Conservation (phyloP, 768 basidiomycete genomes). For the Lactarius tabidus region DNA sequence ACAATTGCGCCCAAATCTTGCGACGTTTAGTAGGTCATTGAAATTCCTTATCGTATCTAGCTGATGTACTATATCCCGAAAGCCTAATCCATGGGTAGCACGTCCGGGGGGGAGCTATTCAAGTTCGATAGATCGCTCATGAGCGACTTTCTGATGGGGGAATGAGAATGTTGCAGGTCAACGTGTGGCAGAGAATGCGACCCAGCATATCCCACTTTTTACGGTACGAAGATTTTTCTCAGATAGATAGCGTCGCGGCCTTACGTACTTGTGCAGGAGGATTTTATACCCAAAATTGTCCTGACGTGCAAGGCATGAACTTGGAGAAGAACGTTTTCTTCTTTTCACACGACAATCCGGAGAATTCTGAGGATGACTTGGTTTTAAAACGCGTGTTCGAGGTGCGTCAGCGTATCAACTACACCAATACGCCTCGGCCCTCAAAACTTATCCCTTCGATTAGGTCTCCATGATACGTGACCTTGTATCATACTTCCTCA, state of each 20-base stretch:
- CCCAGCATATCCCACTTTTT: slow-evolving; percentile 62
- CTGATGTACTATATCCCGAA: slow-evolving; percentile 7
- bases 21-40: slow-evolving; percentile 53
- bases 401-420: slow-evolving; percentile 35
- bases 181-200: slow-evolving; percentile 73
- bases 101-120: slow-evolving; percentile 50
- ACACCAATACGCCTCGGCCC: neutral
- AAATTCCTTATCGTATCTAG: neutral
- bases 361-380: slow-evolving; percentile 60
- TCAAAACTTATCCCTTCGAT: neutral
- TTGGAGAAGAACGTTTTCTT: slow-evolving; percentile 66
- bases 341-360: slow-evolving; percentile 55
- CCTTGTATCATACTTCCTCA: slow-evolving; percentile 50
- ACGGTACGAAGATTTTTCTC: slow-evolving; percentile 35
- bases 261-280: slow-evolving; percentile 33
- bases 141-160: slow-evolving; percentile 59
- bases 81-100: slow-evolving; percentile 69
- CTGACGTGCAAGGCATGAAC: slow-evolving; percentile 56
- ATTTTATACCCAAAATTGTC: slow-evolving; percentile 60
- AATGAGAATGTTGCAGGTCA: slow-evolving; percentile 62
- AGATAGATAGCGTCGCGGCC: neutral
- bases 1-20: slow-evolving; percentile 66
- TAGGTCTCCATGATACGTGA: slow-evolving; percentile 48
- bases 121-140: slow-evolving; percentile 66
- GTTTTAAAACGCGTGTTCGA: slow-evolving; percentile 65